These are phyloP conservation scores for Capsella bursapastoris DNA, from an alignment of 345 rosid genomes.

Conservation along the genomic window DNA sequence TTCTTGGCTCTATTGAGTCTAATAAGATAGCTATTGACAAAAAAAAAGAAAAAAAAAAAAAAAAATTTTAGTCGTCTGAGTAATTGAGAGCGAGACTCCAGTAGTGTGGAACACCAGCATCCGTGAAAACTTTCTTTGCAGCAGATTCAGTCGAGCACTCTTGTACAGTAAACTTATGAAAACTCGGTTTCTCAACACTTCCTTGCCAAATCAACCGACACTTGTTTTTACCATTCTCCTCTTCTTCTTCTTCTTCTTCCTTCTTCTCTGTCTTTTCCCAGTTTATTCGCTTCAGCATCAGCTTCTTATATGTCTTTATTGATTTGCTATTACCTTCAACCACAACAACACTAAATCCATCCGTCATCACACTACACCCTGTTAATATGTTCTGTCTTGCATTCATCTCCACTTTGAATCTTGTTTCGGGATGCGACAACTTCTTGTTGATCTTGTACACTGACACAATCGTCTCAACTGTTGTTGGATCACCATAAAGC, in stretches of 20 bases:
- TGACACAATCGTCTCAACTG: constrained; percentile 72
- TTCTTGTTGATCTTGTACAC: constrained; percentile 74
- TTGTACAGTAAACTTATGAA: constrained; percentile 65
- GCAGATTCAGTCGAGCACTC: constrained; percentile 84
- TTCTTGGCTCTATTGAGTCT: no score
- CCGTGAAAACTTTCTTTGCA: constrained; percentile 68
- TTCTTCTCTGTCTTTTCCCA: constrained; percentile 79
- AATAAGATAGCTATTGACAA: no score
- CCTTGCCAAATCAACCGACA: constrained; percentile 88
- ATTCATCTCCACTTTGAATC: constrained; percentile 85
- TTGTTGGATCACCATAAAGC: constrained; percentile 72
- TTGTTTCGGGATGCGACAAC: constrained; percentile 77
- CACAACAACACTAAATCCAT: constrained; percentile 71
- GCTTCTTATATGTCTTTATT: constrained; percentile 82
- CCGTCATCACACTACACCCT: constrained; percentile 69
- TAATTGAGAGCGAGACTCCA: constrained; percentile 81
- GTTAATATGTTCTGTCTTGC: constrained; percentile 75
- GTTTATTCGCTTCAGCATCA: constrained; percentile 79
- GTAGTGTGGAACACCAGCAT: constrained; percentile 78
- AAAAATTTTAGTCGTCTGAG: no score
- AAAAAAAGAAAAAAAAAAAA: no score
- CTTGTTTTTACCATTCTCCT: constrained; percentile 58
- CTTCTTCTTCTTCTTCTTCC: constrained; percentile 42
- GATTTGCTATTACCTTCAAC: constrained; percentile 88
- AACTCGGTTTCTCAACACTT: constrained; percentile 66